These are phyloP conservation scores for Hemileccinum rubropunctum DNA, from an alignment of 768 basidiomycete species.

Conservation along the genomic window DNA sequence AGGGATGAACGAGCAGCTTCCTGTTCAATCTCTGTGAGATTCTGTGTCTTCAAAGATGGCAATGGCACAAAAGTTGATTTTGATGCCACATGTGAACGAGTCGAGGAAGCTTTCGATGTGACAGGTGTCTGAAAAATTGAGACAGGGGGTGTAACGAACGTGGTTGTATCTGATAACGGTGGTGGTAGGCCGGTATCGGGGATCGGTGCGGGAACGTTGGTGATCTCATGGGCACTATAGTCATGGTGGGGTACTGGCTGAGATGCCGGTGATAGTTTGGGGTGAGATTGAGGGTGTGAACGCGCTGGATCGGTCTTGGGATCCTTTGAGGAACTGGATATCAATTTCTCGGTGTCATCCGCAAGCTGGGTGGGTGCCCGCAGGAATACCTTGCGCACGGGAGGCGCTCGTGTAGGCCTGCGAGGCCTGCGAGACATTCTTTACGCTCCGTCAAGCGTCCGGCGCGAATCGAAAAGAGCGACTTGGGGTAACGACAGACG, in stretches of 20 bases:
- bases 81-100: constrained; percentile 12
- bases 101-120: constrained; percentile 15
- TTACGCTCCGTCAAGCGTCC: constrained; percentile 20
- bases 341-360: constrained; percentile 25
- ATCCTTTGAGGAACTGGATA: constrained; percentile 6
- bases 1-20: constrained; percentile 14
- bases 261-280: constrained; percentile 11
- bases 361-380: constrained; percentile 6
- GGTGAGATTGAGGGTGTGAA: constrained; percentile 2
- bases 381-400: constrained; percentile 7
- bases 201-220: constrained; percentile 28
- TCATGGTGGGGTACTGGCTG: constrained; percentile 17
- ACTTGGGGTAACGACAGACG: constrained; percentile 14
- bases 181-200: constrained; percentile 32
- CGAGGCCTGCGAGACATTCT: constrained; percentile 19
- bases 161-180: constrained; percentile 16
- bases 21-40: constrained; percentile 22
- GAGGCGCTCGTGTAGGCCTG: constrained; percentile 3
- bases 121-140: constrained; percentile 23
- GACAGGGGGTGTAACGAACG: constrained; percentile 7
- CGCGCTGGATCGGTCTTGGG: constrained; percentile 1
- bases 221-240: constrained; percentile 28
- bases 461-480: constrained; percentile 25
- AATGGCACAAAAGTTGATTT: constrained; percentile 27
- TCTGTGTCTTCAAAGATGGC: constrained; percentile 25